These are phyloP conservation scores for Eutrema salsugineum DNA, from an alignment of 441 rosid species.

Conservation along the genomic window DNA sequence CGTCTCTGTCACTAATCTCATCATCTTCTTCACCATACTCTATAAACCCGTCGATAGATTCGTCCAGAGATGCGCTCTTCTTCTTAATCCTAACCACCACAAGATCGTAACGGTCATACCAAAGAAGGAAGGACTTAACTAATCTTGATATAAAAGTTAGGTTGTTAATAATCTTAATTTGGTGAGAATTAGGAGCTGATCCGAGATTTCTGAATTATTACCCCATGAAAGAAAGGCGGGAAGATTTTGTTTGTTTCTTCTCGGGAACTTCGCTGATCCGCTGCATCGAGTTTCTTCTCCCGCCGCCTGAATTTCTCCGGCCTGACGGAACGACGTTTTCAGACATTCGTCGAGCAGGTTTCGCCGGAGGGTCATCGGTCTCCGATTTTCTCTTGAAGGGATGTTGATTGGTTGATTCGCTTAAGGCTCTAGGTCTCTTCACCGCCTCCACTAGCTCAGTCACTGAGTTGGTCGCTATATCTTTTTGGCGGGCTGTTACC, in stretches of 20 bases:
- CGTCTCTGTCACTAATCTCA: conserved; percentile 50
- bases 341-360: conserved; percentile 49
- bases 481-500: conserved; percentile 84
- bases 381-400: conserved; percentile 56
- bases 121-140: neutral
- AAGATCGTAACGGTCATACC: neutral
- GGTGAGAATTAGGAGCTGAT: neutral
- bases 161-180: neutral
- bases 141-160: neutral
- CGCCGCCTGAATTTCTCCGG: conserved; percentile 43
- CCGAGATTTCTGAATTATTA: conserved; percentile 1
- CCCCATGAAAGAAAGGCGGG: conserved; percentile 85
- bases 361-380: conserved; percentile 42
- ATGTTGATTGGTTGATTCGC: conserved; percentile 55
- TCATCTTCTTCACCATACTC: conserved; percentile 39
- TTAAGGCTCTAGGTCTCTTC: conserved; percentile 74
- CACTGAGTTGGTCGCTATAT: conserved; percentile 65
- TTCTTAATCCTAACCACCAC: conserved; percentile 43
- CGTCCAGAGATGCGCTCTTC: conserved; percentile 45
- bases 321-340: conserved; percentile 55
- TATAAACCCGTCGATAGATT: conserved; percentile 34
- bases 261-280: conserved; percentile 75
- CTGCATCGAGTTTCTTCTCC: conserved; percentile 63
- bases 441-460: conserved; percentile 88
- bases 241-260: conserved; percentile 60